phyloP scores from a whole-genome alignment of 2,329 filamentous ascomycete genomes.

The Phialophora tarda region DNA sequence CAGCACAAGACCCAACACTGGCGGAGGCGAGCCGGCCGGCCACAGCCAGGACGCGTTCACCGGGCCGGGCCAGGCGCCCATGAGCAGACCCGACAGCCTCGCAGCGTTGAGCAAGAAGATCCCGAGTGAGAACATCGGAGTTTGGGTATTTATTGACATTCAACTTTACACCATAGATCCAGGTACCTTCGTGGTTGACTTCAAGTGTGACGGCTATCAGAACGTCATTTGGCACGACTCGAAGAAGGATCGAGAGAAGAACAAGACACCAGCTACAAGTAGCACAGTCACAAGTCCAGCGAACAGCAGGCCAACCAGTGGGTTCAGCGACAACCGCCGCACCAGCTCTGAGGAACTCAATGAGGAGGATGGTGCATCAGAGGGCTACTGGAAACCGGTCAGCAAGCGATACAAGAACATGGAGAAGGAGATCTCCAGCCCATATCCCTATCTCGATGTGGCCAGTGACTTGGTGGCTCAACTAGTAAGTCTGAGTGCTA shows the following conservation, averaged over 20 bases:
- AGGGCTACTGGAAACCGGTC: conserved; percentile 58
- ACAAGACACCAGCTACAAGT: conserved; percentile 39
- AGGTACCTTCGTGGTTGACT: conserved; percentile 93
- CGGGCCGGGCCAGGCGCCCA: conserved; percentile 40
- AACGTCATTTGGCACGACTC: conserved; percentile 65
- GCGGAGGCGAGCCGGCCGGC: conserved; percentile 24
- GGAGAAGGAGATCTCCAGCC: conserved; percentile 93
- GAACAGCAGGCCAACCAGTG: conserved; percentile 51
- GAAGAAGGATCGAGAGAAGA: conserved; percentile 46
- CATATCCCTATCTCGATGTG: conserved; percentile 94
- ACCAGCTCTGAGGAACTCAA: conserved; percentile 31
- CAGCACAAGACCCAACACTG: conserved; percentile 31
- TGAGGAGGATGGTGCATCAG: conserved; percentile 45
- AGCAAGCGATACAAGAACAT: conserved; percentile 64
- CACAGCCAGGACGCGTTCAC: conserved; percentile 36
- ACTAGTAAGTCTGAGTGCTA: conserved; percentile 74
- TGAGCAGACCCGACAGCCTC: conserved; percentile 36
- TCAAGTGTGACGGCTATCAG: conserved; percentile 98
- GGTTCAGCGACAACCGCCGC: conserved; percentile 45
- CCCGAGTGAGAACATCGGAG: conserved; percentile 54
- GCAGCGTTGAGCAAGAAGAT: conserved; percentile 35
- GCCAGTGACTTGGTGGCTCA: conserved; percentile 92
- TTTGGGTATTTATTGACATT: conserved; percentile 95
- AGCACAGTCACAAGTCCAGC: conserved; percentile 53
- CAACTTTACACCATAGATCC: conserved; percentile 94